Evolutionary conservation across 192 early-diverging fungal species (phyloP), one percentile per base, ranked within the genome.

Genomic region (Coemansia sp.): DNA sequence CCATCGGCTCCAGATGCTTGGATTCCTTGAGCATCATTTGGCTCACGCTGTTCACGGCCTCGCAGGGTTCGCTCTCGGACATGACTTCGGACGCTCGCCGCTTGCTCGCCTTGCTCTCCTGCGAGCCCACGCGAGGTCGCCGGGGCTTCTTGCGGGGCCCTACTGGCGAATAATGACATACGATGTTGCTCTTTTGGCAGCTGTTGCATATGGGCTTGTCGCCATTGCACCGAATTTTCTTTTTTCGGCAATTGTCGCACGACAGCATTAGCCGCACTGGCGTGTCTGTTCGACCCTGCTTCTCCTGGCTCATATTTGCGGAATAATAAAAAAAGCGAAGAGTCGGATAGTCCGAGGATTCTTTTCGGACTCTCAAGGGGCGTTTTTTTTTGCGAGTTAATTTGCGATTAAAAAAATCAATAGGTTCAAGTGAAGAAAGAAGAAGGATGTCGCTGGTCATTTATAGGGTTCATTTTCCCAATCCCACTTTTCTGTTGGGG

Each of bases 221-320:
- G 14, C 79, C 79, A 45, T 76, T 69, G 41, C 79, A 81, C 32
- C 62, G 60, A 11, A 81, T 65, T 42, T 81, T 81, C 38, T 81
- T 81, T 37, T 58, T 67, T 44, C 79, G 66, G 59, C 55, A 53
- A 43, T 70, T 70, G 31, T 66, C 57, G 46, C 74, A 76, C 3
- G 23, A 34, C 3, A 53, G 20, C 43, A 45, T 45, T 45, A 45
- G 43, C 0, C 43, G 43, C 30, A 32, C 15, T 28, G 31, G n/a
- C 26, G 8, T 15, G 9, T 12, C 30, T 17, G 23, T 4, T 26
- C 23, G 23, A 26, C 23, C 4, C 23, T 26, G 23, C 23, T 26
- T 26, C 23, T 26, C 23, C 4, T 26, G 23, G 23, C 4, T 26
- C 23, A 26, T 26, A 26, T 1, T 26, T 26, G 23, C 23, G 23